These are phyloP conservation scores for Nakazawaea wickerhamii DNA, from an alignment of 805 yeast genomes.

Conservation along the genomic window DNA sequence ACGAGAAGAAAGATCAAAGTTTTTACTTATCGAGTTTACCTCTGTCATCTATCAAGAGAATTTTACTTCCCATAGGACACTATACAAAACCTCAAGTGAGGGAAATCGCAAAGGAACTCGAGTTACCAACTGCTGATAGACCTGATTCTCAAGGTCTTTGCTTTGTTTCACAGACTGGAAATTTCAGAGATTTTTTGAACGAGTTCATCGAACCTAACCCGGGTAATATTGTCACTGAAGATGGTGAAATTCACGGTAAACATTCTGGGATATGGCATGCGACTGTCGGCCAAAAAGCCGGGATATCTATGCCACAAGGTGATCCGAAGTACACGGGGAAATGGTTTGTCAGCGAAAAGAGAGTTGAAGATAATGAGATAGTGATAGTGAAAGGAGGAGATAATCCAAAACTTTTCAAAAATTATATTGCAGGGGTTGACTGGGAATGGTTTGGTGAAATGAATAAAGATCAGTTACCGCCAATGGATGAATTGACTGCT, in stretches of 20 bases:
- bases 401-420: conserved; percentile 47
- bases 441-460: conserved; percentile 44
- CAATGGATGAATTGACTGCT: conserved; percentile 30
- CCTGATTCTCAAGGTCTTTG: conserved; percentile 95
- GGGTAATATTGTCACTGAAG: conserved; percentile 75
- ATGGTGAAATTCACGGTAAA: conserved; percentile 70
- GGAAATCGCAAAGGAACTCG: conserved; percentile 48
- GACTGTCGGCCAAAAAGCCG: conserved; percentile 86
- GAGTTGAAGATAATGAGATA: conserved; percentile 58
- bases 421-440: conserved; percentile 34
- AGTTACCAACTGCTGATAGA: conserved; percentile 62
- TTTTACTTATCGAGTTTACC: conserved; percentile 77
- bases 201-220: conserved; percentile 70
- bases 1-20: conserved; percentile 77
- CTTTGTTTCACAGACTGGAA: conserved; percentile 63
- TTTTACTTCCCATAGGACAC: conserved; percentile 80
- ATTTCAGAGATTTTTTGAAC: conserved; percentile 64
- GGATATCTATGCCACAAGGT: conserved; percentile 85
- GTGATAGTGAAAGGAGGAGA: conserved; percentile 72
- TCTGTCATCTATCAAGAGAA: conserved; percentile 32
- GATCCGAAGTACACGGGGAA: conserved; percentile 67
- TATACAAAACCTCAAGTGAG: conserved; percentile 71
- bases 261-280: conserved; percentile 92
- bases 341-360: conserved; percentile 84
- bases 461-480: conserved; percentile 11